Conservation (phyloP, 2,329 filamentous ascomycete genomes). For the Claviceps capensis region DNA sequence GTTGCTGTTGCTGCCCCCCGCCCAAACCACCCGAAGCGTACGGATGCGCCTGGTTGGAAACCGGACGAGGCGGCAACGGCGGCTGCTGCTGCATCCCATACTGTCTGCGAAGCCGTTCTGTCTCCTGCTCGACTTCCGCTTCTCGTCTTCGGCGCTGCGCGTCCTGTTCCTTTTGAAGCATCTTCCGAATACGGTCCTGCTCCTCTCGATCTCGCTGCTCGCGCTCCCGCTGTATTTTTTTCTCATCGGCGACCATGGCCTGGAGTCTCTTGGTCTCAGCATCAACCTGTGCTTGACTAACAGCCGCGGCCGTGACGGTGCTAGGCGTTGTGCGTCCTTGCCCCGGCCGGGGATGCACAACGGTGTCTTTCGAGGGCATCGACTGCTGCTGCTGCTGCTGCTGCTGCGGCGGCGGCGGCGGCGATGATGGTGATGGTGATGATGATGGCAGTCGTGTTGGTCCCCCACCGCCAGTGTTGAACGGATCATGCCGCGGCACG, state of each 20-base stretch:
- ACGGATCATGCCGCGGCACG: constrained; percentile 54
- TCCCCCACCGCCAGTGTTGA: constrained; percentile 51
- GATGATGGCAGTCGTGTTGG: constrained; percentile 15
- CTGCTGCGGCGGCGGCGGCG: constrained; percentile 16
- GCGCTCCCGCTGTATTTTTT: constrained; percentile 40
- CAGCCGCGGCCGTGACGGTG: too few relatives aligned
- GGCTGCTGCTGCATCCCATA: constrained; percentile 43
- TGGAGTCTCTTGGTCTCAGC: constrained; percentile 65
- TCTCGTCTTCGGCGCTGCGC: constrained; percentile 36
- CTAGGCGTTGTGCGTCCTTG: too few relatives aligned
- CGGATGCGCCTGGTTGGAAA: too few relatives aligned
- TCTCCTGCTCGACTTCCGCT: constrained; percentile 61
- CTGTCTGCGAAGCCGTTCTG: constrained; percentile 57
- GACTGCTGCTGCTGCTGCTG: constrained; percentile 11
- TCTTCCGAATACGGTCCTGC: constrained; percentile 43
- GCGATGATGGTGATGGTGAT: background rate
- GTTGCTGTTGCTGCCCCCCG: too few relatives aligned
- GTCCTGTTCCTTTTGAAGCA: constrained; percentile 52
- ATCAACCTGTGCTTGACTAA: constrained; percentile 32
- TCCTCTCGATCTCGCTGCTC: constrained; percentile 41
- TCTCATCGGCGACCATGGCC: constrained; percentile 35
- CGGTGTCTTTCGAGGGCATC: too few relatives aligned
- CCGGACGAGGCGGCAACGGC: constrained; percentile 14
- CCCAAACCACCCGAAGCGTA: too few relatives aligned
- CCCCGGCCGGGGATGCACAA: too few relatives aligned